phyloP scores from a whole-genome alignment of 2,329 filamentous ascomycete genomes.

The Fusarium staphyleae region DNA sequence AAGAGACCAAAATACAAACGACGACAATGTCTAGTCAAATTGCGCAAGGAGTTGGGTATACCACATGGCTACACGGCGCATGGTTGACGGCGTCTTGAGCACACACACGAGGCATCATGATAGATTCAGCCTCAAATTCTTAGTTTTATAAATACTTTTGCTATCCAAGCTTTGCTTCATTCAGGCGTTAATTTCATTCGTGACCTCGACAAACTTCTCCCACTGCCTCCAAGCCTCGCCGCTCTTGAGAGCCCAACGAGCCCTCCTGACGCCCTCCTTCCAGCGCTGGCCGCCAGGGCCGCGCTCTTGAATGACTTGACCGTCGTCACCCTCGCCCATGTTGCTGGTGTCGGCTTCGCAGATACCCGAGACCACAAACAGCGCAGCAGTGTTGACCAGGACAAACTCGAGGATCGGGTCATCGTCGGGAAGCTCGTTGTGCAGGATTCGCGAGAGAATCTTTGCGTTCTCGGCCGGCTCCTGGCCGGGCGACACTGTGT shows the following conservation, averaged over 20 bases:
- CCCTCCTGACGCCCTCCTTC: conserved; percentile 92
- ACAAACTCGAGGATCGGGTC: conserved; percentile 93
- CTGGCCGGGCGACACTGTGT: conserved; percentile 82
- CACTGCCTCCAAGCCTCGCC: conserved; percentile 86
- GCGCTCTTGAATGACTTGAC: conserved; percentile 78
- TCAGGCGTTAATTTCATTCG: conserved; percentile 60
- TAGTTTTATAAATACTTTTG: background rate
- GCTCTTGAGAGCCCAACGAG: conserved; percentile 86
- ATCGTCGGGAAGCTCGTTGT: conserved; percentile 73
- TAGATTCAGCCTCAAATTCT: conserved; percentile 6
- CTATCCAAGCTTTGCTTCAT: background rate
- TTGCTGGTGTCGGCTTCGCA: conserved; percentile 83
- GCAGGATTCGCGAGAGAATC: conserved; percentile 80
- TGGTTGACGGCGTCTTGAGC: background rate
- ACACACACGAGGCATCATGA: conserved; percentile 3
- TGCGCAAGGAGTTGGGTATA: conserved; percentile 21
- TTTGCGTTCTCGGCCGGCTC: conserved; percentile 85
- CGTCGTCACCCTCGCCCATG: conserved; percentile 83
- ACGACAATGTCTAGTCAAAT: conserved; percentile 3
- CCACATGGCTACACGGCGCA: conserved; percentile 9
- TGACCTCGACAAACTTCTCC: conserved; percentile 82
- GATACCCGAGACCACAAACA: conserved; percentile 85
- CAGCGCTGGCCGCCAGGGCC: conserved; percentile 88
- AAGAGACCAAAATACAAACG: conserved; percentile 1
- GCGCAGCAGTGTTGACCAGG: conserved; percentile 87